Percentiles rank a stretch among this genome's conserved stretches.
Conservation (phyloP, 139 green algal species). For the Pleodorina starrii region DNA sequence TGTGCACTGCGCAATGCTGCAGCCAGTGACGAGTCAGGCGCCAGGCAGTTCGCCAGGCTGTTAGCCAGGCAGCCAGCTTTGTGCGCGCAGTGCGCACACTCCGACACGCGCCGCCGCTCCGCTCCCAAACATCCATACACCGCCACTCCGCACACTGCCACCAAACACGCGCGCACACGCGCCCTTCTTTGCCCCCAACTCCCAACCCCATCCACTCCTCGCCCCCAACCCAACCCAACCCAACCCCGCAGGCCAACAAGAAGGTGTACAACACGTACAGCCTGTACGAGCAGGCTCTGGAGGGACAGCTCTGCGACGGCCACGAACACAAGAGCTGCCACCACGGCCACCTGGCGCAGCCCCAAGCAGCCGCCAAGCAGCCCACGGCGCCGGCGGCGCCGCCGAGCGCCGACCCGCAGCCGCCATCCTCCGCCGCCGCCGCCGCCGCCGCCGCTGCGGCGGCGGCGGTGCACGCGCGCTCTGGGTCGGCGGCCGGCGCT, state of each 20-base stretch:
- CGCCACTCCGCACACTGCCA: too few species aligned
- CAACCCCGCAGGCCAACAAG: slow-evolving; percentile 7
- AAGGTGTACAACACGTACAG: slow-evolving; percentile 50
- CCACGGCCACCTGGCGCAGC: slow-evolving; percentile 33
- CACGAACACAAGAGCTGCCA: slow-evolving; percentile 1
- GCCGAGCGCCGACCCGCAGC: background rate
- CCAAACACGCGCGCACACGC: too few species aligned
- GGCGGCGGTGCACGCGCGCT: background rate
- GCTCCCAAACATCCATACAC: too few species aligned
- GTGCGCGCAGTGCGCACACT: too few species aligned
- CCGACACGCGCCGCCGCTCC: too few species aligned
- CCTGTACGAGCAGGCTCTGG: slow-evolving; percentile 55
- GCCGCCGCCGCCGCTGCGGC: background rate
- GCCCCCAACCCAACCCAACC: too few species aligned
- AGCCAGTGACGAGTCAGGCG: too few species aligned
- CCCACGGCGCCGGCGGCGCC: background rate
- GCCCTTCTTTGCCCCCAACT: too few species aligned
- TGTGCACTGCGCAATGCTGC: too few species aligned
- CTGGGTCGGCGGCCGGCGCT: background rate
- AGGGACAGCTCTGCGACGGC: slow-evolving; percentile 25
- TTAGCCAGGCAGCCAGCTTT: too few species aligned
- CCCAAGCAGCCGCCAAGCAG: background rate
- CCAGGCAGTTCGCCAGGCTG: too few species aligned
- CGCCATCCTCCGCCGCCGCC: background rate
- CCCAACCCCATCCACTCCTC: too few species aligned